Evolutionary conservation across 2,329 filamentous ascomycete species (phyloP).

Genomic region (Penicillium sp.): DNA sequence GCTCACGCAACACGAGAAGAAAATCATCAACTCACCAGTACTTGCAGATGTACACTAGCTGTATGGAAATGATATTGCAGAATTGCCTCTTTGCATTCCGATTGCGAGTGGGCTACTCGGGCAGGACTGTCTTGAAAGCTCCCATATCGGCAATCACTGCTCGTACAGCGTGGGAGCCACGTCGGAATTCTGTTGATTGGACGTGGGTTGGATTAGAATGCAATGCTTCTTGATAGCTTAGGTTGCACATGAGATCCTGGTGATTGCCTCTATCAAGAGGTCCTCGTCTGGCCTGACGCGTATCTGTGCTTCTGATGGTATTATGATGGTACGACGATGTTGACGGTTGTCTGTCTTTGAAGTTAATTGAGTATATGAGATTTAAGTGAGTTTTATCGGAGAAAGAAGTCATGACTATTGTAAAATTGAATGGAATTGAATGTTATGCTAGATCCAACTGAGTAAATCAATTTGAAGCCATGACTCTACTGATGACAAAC

Average conservation of each 20-base stretch:
- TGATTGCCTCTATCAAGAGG: conserved; percentile 2
- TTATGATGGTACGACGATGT: too few species aligned
- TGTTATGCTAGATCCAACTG: too few species aligned
- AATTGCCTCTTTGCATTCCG: neutral
- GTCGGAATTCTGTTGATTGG: conserved; percentile 17
- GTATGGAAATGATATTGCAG: neutral
- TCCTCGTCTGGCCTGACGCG: conserved; percentile 5
- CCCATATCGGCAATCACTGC: neutral
- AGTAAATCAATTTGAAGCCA: too few species aligned
- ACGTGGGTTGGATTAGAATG: conserved; percentile 3
- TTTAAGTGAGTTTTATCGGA: too few species aligned
- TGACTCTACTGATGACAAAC: too few species aligned
- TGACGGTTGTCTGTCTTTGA: too few species aligned
- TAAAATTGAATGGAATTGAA: too few species aligned
- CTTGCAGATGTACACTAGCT: neutral
- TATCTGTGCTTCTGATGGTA: conserved; percentile 14
- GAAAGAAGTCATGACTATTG: too few species aligned
- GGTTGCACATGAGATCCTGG: conserved; percentile 7
- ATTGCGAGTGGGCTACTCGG: neutral
- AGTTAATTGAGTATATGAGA: too few species aligned
- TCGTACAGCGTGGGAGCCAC: conserved; percentile 8
- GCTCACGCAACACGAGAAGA: conserved; percentile 5
- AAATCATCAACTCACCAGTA: neutral
- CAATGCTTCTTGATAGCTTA: conserved; percentile 5
- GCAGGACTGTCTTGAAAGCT: conserved; percentile 4